Evolutionary conservation across 805 yeast species (phyloP), one percentile per base, ranked within the genome.

Genomic region (Huiozyma sinensis): DNA sequence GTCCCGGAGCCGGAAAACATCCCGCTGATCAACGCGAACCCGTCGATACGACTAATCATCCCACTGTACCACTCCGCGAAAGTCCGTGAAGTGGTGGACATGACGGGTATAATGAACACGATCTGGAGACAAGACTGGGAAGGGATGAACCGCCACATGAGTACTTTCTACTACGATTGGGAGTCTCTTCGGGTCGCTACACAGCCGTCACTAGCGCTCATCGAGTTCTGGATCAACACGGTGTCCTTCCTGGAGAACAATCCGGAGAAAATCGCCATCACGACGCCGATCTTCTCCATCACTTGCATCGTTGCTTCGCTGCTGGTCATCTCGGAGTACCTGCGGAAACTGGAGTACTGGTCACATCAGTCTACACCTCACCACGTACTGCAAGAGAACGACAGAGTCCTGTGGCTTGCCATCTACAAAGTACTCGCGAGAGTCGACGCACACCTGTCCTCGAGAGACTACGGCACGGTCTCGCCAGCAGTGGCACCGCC

Each of bases 221-320:
- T 83, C 44, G 74, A 77, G 46, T 65, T 82, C 39, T 83, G 90
- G 90, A 75, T 76, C 40, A 83, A 79, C 50, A 79, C 81, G 40
- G 79, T 81, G 12, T 73, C 81, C 5, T 75, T 78, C 42, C 73
- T 73, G 29, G 38, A 39, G 12, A 36, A 38, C 9, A 12, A 30
- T 8, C 33, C 9, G 11, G 82, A 80, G 56, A 78, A 83, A 1
- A 79, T 38, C 17, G 33, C 46, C 4, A 71, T 81, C 31, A 67
- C 87, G 50, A 81, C 90, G 0, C 92, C 92, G 1, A 82, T 82
- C 28, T 82, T 81, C 58, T 80, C 83, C 54, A 72, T 82, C 30
- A 78, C 87, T 0, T 79, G 87, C 56, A 71, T 81, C 28, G 81
- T 81, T 54, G 44, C 50, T 28, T 0, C 87, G 1, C 64, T 79